Evolutionary conservation across 2,329 filamentous ascomycete genomes (phyloP), one percentile per base, ranked within the genome.

Genomic region (Capronia epimyces): DNA sequence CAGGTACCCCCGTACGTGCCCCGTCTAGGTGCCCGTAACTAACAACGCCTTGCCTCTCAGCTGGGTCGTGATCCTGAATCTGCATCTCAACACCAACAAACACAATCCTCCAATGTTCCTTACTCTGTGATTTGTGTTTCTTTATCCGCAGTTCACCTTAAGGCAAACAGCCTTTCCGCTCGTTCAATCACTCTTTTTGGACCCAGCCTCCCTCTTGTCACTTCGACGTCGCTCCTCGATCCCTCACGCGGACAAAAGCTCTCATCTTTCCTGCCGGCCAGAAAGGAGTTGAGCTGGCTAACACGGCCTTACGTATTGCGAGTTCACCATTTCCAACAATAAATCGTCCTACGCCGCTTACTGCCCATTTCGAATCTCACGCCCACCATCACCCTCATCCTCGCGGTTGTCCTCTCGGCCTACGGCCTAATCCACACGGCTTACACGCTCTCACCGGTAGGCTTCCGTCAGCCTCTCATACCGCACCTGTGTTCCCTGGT

Each of bases 401-500:
- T 39, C 29, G n/a, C 45, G 44, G 29, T 49, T 45, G 42, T 48
- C n/a, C 46, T 46, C 46, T 44, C n/a, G 32, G 25, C 3, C 22
- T 39, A 44, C 39, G 31, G 50, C 53, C 43, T 53, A 46, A 49
- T 45, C 43, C 43, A 34, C 53, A 40, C 20, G 43, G 42, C 50
- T 53, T 24, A 56, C 50, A 40, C 45, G 16, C 37, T 41, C 39
- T 22, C 36, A 13, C 20, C 39, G 13, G 34, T 20, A 13, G 18
- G 7, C 34, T 27, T 25, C 32, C 10, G 29, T 31, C 36, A 36
- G 40, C 45, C n/a, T 16, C 18, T 16, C 43, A 34, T n/a, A 10
- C 79, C 81, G 52, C 75, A 71, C 56, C 80, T 77, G 0, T 80
- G 79, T 81, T 81, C 46, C 79, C 78, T 0, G 68, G 41, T 27